Evolutionary conservation across 2,329 filamentous ascomycete genomes (phyloP).

Genomic region (Aphanocladium album): DNA sequence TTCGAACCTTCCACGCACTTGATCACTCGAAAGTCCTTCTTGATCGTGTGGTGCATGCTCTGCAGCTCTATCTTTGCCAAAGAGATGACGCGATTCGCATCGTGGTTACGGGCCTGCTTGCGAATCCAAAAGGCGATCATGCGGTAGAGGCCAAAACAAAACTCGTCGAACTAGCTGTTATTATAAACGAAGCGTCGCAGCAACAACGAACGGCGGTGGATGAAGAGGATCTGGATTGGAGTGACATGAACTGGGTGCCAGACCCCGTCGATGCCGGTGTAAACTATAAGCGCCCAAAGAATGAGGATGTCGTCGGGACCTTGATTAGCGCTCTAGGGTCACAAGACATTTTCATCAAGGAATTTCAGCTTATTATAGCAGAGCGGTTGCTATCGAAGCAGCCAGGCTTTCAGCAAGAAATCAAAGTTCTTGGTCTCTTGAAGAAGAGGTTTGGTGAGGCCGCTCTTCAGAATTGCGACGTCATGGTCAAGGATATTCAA

Average conservation of each 20-base stretch:
- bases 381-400: slow-evolving; percentile 69
- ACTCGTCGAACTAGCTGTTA: slow-evolving; percentile 61
- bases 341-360: slow-evolving; percentile 88
- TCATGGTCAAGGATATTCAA: slow-evolving; percentile 91
- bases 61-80: slow-evolving; percentile 71
- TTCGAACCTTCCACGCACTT: slow-evolving; percentile 68
- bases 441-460: slow-evolving; percentile 84
- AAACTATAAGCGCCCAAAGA: slow-evolving; percentile 84
- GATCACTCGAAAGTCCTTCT: slow-evolving; percentile 75
- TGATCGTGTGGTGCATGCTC: slow-evolving; percentile 65
- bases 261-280: slow-evolving; percentile 89
- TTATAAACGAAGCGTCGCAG: slow-evolving; percentile 59
- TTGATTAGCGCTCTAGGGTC: slow-evolving; percentile 83
- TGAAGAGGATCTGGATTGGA: slow-evolving; percentile 75
- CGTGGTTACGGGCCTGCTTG: slow-evolving; percentile 68
- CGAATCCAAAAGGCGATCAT: slow-evolving; percentile 52
- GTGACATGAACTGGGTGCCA: slow-evolving; percentile 89
- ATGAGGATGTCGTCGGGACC: slow-evolving; percentile 86
- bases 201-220: slow-evolving; percentile 48
- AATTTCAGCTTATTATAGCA: slow-evolving; percentile 84
- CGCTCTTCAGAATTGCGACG: slow-evolving; percentile 86
- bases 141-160: slow-evolving; percentile 41
- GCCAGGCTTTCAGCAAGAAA: slow-evolving; percentile 68
- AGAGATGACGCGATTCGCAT: slow-evolving; percentile 74
- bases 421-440: slow-evolving; percentile 77